Base-by-base conservation (phyloP, 306 rosid genomes). In the Chamaecrista fasciculata region DNA sequence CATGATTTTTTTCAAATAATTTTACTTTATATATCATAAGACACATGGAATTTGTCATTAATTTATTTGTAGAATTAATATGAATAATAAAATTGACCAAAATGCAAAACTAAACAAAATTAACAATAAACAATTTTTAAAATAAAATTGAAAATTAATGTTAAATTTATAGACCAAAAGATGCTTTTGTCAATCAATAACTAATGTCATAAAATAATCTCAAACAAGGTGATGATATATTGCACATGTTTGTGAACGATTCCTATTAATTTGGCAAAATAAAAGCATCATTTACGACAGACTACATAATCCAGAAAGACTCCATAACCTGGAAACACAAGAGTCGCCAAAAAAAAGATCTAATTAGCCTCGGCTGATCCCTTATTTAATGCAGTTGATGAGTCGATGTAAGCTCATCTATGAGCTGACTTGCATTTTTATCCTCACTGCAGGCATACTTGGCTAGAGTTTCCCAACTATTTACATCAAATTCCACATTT, bases 391-490 rank as follows among this genome's bases (percentile, higher is more conserved):
- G 62, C 64, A 43, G 60, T 70, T 31, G 42, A 39, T 37, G 29
- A 42, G 25, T 12, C 40, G 79, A 79, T 55, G 83, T 42, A 75
- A 92, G 79, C 57, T 82, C 67, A 67, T 62, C 60, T 59, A 86
- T 42, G 25, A 73, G 72, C 40, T n/a, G 67, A 74, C 69, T 60
- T 26, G 67, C 83, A 75, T 69, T 81, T 44, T 57, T 60, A 61
- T 77, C 81, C 62, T 75, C 78, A 36, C 71, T 68, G 59, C 91
- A 90, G 48, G 79, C 84, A 82, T 58, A 67, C 57, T 53, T 70
- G 20, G 86, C 77, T n/a, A 81, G 24, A 74, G 68, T 67, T 78
- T 83, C 87, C 98, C 95, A 94, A 76, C 78, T 81, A 66, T 55
- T 76, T 53, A 53, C 64, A 68, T 68, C 79, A 44, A 90, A 25